Base-by-base conservation (phyloP, 2,329 filamentous ascomycete genomes). In the Ophiostoma himal-ulmi region DNA sequence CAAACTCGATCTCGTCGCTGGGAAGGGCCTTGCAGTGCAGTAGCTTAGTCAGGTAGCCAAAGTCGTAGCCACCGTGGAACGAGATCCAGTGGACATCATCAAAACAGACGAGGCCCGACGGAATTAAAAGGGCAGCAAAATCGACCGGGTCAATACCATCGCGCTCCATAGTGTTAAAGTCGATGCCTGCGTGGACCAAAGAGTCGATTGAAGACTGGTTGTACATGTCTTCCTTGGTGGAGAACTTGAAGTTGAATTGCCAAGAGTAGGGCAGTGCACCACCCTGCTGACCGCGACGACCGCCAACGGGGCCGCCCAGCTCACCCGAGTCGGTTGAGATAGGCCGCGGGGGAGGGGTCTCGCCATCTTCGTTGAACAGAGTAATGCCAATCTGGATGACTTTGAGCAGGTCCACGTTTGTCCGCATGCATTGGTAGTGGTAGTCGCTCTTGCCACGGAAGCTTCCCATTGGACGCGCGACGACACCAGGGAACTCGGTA, bases 191-290 rank as follows among this genome's bases (percentile, higher is more conserved):
- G 76, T 92, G 90, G 75, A 93, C 90, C 26, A 98, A 86, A 75
- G 96, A 93, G 74, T 95, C 91, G 75, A 97, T 97, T 20, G 93
- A 97, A 71, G 93, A 91, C 78, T 97, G 91, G 73, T 96, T 95
- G 81, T 96, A 98, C 95, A 99, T 99, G 81, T 99, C 95, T 54
- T 94, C 89, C 75, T 95, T 91, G 11, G 97, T 85, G 1, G 93
- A 95, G 80, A 98, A 99, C 76, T 94, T 91, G 81, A 99, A 99
- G 83, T 99, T 98, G 85, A 99, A 99, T 75, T 97, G 94, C 95
- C 95, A 99, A 22, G 94, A 96, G 78, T 91, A 96, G 20, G 92
- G 94, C 71, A 93, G 89, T 52, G 72, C 44, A 26, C 60, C 67
- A 48, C 62, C 71, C 68, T 72, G 72, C 11, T 71, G 54, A 37